These are phyloP conservation scores for Cyclostephanos tholiformis DNA, from an alignment of 108 stramenopile species.

Conservation along the genomic window DNA sequence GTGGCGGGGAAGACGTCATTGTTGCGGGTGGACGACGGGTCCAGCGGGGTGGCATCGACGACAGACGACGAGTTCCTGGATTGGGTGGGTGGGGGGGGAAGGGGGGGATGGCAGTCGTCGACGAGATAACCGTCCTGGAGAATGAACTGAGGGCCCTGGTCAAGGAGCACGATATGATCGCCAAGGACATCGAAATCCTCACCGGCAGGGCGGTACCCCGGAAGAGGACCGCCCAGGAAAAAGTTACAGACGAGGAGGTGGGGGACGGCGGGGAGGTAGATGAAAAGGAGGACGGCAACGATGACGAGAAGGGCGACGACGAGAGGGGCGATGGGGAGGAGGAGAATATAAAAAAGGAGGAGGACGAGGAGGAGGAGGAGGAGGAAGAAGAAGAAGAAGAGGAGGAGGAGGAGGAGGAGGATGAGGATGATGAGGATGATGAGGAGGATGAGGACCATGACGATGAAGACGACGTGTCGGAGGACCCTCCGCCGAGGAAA, in stretches of 20 bases:
- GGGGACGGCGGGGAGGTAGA: neutral
- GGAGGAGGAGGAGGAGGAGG: neutral
- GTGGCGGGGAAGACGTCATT: too few species aligned
- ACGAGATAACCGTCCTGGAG: neutral
- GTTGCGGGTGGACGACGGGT: too few species aligned
- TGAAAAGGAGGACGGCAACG: neutral
- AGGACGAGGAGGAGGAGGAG: neutral
- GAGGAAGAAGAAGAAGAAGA: neutral
- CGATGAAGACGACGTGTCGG: neutral
- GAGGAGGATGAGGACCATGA: neutral
- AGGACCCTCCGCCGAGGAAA: conserved; percentile 9
- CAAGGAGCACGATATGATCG: neutral
- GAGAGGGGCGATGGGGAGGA: neutral
- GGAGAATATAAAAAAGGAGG: neutral
- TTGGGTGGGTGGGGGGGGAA: too few species aligned
- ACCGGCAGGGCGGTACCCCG: neutral
- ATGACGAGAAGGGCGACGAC: neutral
- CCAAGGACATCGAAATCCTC: neutral
- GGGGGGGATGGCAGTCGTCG: too few species aligned
- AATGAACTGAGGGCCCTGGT: neutral
- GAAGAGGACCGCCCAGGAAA: too few species aligned
- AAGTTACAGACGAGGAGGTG: too few species aligned
- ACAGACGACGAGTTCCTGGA: too few species aligned
- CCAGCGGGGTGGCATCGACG: too few species aligned
- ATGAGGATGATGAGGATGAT: neutral